Percentiles rank a stretch among this genome's conserved stretches.
Evolutionary conservation across 2,329 filamentous ascomycete species (phyloP).

Genomic region (Xylaria sp.): DNA sequence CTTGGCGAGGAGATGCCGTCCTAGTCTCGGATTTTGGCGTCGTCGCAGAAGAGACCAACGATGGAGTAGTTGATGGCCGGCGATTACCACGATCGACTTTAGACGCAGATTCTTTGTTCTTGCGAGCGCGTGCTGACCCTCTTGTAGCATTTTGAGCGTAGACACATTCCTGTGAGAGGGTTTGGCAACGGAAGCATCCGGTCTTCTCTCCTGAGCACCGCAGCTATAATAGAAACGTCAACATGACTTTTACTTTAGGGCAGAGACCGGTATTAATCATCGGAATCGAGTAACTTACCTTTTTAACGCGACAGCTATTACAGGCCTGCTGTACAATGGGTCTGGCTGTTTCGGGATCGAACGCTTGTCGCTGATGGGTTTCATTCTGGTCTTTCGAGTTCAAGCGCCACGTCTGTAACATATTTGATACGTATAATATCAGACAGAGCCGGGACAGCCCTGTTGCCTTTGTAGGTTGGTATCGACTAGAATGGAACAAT

Average conservation of each 20-base stretch:
- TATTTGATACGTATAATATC: neutral
- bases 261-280: neutral
- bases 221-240: constrained; percentile 15
- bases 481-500: neutral
- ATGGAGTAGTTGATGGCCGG: constrained; percentile 9
- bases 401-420: constrained; percentile 34
- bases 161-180: constrained; percentile 21
- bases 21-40: neutral
- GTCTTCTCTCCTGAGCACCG: constrained; percentile 28
- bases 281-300: constrained; percentile 7
- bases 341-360: constrained; percentile 29
- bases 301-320: constrained; percentile 33
- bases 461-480: neutral
- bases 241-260: neutral
- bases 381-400: constrained; percentile 26
- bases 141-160: constrained; percentile 22
- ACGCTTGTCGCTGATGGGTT: constrained; percentile 24
- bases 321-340: constrained; percentile 33
- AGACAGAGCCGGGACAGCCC: neutral
- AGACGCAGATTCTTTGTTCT: constrained; percentile 18
- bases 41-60: neutral
- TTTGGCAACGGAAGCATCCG: constrained; percentile 28
- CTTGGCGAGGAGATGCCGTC: constrained; percentile 7
- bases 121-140: constrained; percentile 21
- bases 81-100: constrained; percentile 5